Base-by-base conservation (phyloP, 441 rosid species). In the Populus trichocarpa region DNA sequence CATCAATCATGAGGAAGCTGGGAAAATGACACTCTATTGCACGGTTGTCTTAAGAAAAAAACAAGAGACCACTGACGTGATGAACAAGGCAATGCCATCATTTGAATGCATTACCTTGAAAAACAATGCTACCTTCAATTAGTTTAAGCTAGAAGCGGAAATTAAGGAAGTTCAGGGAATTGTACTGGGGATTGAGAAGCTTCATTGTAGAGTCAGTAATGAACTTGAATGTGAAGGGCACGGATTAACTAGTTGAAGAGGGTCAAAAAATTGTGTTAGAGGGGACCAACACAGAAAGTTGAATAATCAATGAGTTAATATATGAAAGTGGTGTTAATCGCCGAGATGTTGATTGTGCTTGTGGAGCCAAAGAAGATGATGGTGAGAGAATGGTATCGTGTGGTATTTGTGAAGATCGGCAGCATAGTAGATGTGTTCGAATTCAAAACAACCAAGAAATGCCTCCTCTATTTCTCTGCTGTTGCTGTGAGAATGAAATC, bases 371-470 rank as follows among this genome's bases (percentile, higher is more conserved):
- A 78, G 92, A 88, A 14, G 97, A 95, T 53, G 98, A 95, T 67
- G 98, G 95, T 4, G 97, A 93, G 82, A 68, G 98, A 61, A 88
- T 92, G 92, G 99, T 91, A n/a, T n/a, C n/a, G n/a, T n/a, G n/a
- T n/a, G n/a, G n/a, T 72, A 89, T 93, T 8, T 95, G 98, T 79
- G 93, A 92, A 75, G 92, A 89, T 68, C 89, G 98, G 98, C 97
- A 93, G 77, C 98, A 96, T 28, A 89, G 93, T 0, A 83, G 93
- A 77, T 93, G 99, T 72, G 92, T 86, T 82, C 76, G 85, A 53
- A 90, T 93, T 78, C 94, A 92, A 33, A 82, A 91, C 64, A 77
- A 84, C 74, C 89, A 91, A 75, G 89, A 92, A 74, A 83, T 89
- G 77, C 98, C 99, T 13, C 90, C 80, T 8, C 90, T 95, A 36